Conservation (phyloP, 306 rosid genomes). For the Begonia loranthoides region DNA sequence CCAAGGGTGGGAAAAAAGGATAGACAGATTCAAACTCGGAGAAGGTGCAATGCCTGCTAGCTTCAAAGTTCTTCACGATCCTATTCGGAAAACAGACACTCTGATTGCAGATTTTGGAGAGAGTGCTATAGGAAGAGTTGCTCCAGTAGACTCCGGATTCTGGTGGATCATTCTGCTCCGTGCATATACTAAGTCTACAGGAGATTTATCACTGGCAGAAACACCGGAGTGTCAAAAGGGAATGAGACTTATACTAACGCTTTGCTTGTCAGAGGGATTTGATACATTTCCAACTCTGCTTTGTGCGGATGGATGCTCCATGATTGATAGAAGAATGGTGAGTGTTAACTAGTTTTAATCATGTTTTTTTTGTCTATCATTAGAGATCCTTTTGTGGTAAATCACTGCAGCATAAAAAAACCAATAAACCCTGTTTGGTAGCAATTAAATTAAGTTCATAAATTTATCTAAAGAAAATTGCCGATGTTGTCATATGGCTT, state of each 20-base stretch:
- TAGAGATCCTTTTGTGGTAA: neutral
- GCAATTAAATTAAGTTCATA: neutral
- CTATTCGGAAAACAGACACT: conserved; percentile 12
- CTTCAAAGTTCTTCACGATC: conserved; percentile 18
- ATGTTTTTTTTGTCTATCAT: neutral
- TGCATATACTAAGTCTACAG: conserved; percentile 16
- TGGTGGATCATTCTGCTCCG: conserved; percentile 18
- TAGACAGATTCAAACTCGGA: conserved; percentile 17
- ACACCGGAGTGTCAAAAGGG: conserved; percentile 17
- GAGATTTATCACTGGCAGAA: conserved; percentile 13
- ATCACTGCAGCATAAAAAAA: neutral
- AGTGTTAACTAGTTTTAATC: neutral
- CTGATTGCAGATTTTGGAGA: conserved; percentile 16
- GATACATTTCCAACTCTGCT: conserved; percentile 16
- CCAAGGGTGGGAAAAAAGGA: conserved; percentile 15
- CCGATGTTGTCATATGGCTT: too few relatives aligned
- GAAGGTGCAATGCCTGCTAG: conserved; percentile 20
- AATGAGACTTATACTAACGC: conserved; percentile 12
- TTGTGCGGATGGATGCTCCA: conserved; percentile 17
- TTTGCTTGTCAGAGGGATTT: conserved; percentile 13
- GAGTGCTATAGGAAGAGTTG: conserved; percentile 17
- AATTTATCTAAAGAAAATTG: neutral
- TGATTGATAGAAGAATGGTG: conserved; percentile 17
- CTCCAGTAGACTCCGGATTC: conserved; percentile 16
- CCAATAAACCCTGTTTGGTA: neutral